phyloP scores from a whole-genome alignment of 208 protist genomes.

The Trypanosoma brucei region DNA sequence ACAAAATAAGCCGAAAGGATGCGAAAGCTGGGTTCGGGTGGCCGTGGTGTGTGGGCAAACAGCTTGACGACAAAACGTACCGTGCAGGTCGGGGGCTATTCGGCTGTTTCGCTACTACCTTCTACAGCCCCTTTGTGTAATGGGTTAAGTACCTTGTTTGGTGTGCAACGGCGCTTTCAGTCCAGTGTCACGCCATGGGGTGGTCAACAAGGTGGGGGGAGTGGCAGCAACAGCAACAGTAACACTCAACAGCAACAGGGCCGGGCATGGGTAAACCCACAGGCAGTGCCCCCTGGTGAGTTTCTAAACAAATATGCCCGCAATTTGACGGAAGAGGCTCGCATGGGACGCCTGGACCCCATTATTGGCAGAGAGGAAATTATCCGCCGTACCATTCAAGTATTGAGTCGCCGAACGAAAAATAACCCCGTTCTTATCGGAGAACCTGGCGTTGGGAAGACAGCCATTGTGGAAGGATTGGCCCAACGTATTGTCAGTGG shows the following conservation, averaged over 20 bases:
- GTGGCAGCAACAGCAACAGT: slow-evolving; percentile 23
- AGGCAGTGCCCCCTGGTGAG: slow-evolving; percentile 81
- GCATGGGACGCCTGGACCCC: slow-evolving; percentile 94
- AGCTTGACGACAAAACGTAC: neutral
- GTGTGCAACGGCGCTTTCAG: slow-evolving; percentile 22
- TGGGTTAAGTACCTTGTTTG: neutral
- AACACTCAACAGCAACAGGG: slow-evolving; percentile 52
- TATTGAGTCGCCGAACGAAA: slow-evolving; percentile 97
- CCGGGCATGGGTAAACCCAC: slow-evolving; percentile 81
- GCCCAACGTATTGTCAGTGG: slow-evolving; percentile 91
- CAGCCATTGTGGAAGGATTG: slow-evolving; percentile 91
- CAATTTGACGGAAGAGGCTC: slow-evolving; percentile 93
- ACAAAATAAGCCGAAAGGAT: neutral
- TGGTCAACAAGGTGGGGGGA: neutral
- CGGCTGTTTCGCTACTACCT: neutral
- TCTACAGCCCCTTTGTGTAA: neutral
- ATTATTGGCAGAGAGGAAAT: slow-evolving; percentile 99
- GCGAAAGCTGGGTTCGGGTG: neutral
- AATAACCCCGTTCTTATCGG: slow-evolving; percentile 99
- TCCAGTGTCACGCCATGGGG: slow-evolving; percentile 63
- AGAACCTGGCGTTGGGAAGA: slow-evolving; percentile 93
- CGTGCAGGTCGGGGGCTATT: neutral
- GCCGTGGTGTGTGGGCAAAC: neutral
- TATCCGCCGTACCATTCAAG: slow-evolving; percentile 96
- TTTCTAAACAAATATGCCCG: slow-evolving; percentile 96